Percentiles rank a stretch among this genome's conserved stretches.
These are phyloP conservation scores for Sarocladiaceae sp. DNA, from an alignment of 2,329 filamentous ascomycete species.

Conservation along the genomic window DNA sequence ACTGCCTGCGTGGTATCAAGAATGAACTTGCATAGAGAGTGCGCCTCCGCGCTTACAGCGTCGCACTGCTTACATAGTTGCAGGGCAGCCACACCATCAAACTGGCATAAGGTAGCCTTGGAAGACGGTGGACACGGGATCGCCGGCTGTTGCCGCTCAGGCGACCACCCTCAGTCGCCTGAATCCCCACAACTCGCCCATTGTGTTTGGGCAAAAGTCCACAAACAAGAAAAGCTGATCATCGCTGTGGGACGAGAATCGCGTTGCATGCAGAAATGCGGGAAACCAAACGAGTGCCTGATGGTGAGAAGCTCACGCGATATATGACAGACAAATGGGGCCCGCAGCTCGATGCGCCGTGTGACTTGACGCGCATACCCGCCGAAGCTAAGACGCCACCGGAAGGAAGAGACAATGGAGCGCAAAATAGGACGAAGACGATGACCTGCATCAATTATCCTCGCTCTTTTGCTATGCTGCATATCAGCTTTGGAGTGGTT, in stretches of 20 bases:
- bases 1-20: no score
- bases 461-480: no score
- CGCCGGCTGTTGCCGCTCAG: not conserved
- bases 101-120: no score
- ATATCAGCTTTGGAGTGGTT: no score
- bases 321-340: conserved; percentile 7
- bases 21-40: no score
- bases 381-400: conserved; percentile 5
- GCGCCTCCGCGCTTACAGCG: conserved; percentile 3
- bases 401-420: not conserved
- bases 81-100: not conserved
- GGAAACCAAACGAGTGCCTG: not conserved
- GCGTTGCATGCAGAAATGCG: not conserved
- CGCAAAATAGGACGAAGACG: no score
- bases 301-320: no score
- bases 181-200: not conserved
- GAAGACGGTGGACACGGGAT: not conserved
- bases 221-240: no score
- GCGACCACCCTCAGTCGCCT: not conserved
- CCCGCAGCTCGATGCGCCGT: not conserved
- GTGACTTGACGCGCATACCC: conserved; percentile 5
- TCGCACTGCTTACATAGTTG: not conserved
- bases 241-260: no score
- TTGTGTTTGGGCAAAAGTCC: not conserved
- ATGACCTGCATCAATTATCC: conserved; percentile 7